Evolutionary conservation across 805 yeast species (phyloP).

Genomic region (Cyberlindnera japonica): DNA sequence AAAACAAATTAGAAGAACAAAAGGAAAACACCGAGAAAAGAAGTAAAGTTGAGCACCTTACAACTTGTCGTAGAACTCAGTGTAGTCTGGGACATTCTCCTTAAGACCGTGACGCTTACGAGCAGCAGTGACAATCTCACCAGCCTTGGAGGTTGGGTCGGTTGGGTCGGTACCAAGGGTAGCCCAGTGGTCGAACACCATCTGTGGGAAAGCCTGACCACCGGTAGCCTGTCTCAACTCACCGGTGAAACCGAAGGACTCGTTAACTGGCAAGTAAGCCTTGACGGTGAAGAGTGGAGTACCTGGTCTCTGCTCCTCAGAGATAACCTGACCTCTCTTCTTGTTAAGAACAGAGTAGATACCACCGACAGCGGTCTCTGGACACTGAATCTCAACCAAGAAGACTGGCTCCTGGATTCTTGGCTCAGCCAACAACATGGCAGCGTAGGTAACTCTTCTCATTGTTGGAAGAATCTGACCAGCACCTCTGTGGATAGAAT

Average conservation of each 20-base stretch:
- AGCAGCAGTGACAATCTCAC: conserved; percentile 58
- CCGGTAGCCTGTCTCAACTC: conserved; percentile 99
- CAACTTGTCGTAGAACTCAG: conserved; percentile 95
- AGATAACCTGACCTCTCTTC: conserved; percentile 99
- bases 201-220: conserved; percentile 99
- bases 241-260: conserved; percentile 99
- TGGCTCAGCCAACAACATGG: conserved; percentile 97
- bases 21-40: conserved; percentile 4
- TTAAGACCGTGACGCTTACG: conserved; percentile 97
- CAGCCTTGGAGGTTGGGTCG: conserved; percentile 76
- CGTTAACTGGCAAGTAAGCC: conserved; percentile 99
- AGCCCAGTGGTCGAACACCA: conserved; percentile 99
- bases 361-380: conserved; percentile 99
- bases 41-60: conserved; percentile 32
- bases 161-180: conserved; percentile 87
- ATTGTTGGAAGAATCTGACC: conserved; percentile 99
- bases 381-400: conserved; percentile 99
- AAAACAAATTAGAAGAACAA: conserved; percentile 4
- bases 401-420: conserved; percentile 98
- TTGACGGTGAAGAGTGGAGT: conserved; percentile 99
- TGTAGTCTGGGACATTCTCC: conserved; percentile 98
- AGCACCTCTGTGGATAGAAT: conserved; percentile 99
- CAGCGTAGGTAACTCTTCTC: conserved; percentile 99
- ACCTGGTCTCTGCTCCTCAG: conserved; percentile 99
- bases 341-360: conserved; percentile 98